Percentiles rank a stretch among this genome's conserved stretches.
Evolutionary conservation across 148 eudicot genomes (phyloP).

Genomic region (Vaccinium vitisidaea): DNA sequence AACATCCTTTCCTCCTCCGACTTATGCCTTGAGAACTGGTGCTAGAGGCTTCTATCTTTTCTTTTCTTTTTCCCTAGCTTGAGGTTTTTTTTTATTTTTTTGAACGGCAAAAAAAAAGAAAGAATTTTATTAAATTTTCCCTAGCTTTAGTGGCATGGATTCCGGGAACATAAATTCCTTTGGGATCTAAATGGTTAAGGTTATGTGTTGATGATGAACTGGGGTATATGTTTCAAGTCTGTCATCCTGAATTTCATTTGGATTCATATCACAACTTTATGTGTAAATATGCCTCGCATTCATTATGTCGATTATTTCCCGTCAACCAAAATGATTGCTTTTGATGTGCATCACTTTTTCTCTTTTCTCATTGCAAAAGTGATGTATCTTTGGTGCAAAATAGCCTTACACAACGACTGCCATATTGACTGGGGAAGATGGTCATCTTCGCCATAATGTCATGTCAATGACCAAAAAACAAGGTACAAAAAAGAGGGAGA

Average conservation of each 20-base stretch:
- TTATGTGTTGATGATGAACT: background rate
- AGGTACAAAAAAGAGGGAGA: background rate
- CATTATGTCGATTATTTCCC: background rate
- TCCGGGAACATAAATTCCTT: background rate
- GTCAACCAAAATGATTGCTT: background rate
- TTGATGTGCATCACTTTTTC: background rate
- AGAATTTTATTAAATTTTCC: background rate
- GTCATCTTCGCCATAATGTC: background rate
- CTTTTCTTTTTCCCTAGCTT: background rate
- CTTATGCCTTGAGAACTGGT: background rate
- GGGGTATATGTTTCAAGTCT: background rate
- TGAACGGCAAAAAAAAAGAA: too few relatives aligned
- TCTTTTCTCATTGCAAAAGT: background rate
- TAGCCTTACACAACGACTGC: background rate
- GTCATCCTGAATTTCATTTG: background rate
- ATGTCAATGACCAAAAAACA: background rate
- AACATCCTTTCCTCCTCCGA: background rate
- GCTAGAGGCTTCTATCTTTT: constrained; percentile 1
- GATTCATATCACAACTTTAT: background rate
- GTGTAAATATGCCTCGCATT: background rate
- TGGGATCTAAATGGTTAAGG: background rate
- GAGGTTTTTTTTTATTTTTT: background rate
- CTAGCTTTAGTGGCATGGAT: background rate
- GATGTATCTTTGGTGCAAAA: background rate
- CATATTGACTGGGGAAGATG: background rate